Evolutionary conservation across 208 protist species (phyloP).

Genomic region (Crithidia bombi): DNA sequence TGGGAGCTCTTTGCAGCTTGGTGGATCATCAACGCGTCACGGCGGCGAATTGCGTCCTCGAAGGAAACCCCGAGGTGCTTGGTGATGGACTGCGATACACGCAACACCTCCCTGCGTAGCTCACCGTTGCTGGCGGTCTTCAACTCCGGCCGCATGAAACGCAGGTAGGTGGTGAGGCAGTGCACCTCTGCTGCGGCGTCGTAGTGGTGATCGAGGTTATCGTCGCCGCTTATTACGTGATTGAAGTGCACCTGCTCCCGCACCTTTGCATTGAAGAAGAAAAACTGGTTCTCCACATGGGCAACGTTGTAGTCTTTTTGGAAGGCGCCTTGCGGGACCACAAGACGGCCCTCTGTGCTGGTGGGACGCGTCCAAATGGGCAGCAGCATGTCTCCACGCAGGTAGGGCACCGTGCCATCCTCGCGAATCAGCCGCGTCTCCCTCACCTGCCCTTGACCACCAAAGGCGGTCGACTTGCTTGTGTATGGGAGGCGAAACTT

Average conservation of each 20-base stretch:
- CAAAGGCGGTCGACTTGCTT: conserved; percentile 53
- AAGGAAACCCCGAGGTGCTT: conserved; percentile 71
- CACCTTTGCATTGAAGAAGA: conserved; percentile 94
- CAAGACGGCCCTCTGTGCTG: conserved; percentile 95
- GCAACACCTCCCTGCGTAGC: conserved; percentile 60
- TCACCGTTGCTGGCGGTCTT: conserved; percentile 30
- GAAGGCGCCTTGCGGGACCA: conserved; percentile 80
- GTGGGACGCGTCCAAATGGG: conserved; percentile 96
- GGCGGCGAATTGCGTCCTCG: conserved; percentile 69
- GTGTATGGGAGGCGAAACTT: conserved; percentile 97
- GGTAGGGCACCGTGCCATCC: conserved; percentile 85
- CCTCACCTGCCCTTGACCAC: conserved; percentile 39
- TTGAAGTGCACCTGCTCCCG: conserved; percentile 93
- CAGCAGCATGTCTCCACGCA: conserved; percentile 90
- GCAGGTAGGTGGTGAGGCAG: conserved; percentile 78
- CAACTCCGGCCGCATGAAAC: conserved; percentile 68
- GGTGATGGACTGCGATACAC: conserved; percentile 70
- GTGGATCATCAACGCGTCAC: conserved; percentile 80
- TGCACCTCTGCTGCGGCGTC: conserved; percentile 93
- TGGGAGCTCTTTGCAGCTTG: conserved; percentile 44
- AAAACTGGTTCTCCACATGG: conserved; percentile 94
- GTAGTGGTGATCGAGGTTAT: conserved; percentile 94
- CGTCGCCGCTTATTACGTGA: conserved; percentile 63
- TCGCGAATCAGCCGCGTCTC: conserved; percentile 59
- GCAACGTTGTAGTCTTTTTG: conserved; percentile 75